Percentiles rank a stretch among this genome's conserved stretches.
Conservation (phyloP, 2,329 filamentous ascomycete species). For the Cladophialophora exuberans region DNA sequence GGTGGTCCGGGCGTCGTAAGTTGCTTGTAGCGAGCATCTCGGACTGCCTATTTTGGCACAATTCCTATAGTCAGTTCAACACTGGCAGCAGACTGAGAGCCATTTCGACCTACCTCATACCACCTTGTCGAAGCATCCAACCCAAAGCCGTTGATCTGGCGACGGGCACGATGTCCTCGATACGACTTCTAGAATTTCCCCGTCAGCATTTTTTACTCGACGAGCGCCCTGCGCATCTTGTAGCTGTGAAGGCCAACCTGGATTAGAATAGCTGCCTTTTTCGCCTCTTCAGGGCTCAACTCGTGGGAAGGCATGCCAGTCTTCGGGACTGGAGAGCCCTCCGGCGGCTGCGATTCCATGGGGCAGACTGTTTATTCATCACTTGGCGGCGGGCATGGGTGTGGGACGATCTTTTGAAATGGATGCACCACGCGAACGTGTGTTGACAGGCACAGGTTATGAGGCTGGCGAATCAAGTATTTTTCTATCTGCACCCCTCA, state of each 20-base stretch:
- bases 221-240: neutral
- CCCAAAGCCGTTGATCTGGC: conserved; percentile 70
- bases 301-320: no score
- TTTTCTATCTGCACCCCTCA: no score
- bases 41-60: conserved; percentile 54
- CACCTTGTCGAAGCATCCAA: conserved; percentile 72
- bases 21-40: conserved; percentile 60
- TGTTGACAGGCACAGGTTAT: no score
- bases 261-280: conserved; percentile 25
- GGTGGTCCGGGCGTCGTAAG: conserved; percentile 48
- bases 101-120: no score
- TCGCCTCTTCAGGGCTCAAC: conserved; percentile 20
- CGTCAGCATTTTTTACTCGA: conserved; percentile 1
- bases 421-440: no score
- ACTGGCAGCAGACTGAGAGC: no score
- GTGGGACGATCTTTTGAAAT: no score
- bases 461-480: neutral
- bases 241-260: no score
- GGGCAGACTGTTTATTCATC: neutral
- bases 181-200: conserved; percentile 68
- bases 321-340: neutral
- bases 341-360: neutral
- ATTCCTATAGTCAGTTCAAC: no score
- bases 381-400: no score
- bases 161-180: conserved; percentile 72